A percentile compares a stretch with the other conserved stretches of the same genome.
Conservation (phyloP, 1,139 yeast genomes). For the Candida neerlandica region DNA sequence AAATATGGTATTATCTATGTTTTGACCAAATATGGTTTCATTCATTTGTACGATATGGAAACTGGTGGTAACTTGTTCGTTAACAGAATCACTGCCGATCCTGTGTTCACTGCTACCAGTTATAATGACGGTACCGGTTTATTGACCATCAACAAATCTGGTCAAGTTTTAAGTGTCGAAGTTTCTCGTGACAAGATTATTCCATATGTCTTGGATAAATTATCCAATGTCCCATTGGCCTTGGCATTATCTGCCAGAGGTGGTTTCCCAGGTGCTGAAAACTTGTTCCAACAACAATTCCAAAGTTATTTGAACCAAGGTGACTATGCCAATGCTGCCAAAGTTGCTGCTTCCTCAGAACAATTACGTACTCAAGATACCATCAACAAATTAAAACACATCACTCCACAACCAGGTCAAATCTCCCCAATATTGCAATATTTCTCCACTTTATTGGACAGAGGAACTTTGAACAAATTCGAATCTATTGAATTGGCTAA, state of each 20-base stretch:
- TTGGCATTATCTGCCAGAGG: constrained; percentile 91
- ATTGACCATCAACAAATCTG: constrained; percentile 89
- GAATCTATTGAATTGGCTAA: constrained; percentile 95
- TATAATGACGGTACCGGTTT: constrained; percentile 81
- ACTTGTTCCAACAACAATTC: constrained; percentile 87
- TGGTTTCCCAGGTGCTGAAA: constrained; percentile 96
- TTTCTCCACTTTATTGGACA: constrained; percentile 87
- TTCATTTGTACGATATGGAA: constrained; percentile 93
- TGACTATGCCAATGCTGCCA: constrained; percentile 90
- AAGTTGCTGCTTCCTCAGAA: constrained; percentile 94
- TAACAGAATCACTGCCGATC: constrained; percentile 95
- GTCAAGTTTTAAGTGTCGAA: constrained; percentile 94
- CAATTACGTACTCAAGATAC: constrained; percentile 95
- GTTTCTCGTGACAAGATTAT: constrained; percentile 82
- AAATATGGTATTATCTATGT: constrained; percentile 85
- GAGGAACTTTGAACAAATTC: constrained; percentile 88
- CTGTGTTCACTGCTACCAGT: constrained; percentile 87
- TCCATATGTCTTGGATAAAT: constrained; percentile 85
- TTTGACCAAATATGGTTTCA: constrained; percentile 93
- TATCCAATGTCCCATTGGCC: constrained; percentile 86
- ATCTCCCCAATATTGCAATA: constrained; percentile 93
- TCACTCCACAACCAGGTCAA: constrained; percentile 95
- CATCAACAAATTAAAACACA: constrained; percentile 85
- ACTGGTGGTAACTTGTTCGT: constrained; percentile 91
- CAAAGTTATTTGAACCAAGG: constrained; percentile 82